A percentile compares a stretch with the other conserved stretches of the same genome.
Evolutionary conservation across 768 basidiomycete genomes (phyloP).

Genomic region (Imleria badia): DNA sequence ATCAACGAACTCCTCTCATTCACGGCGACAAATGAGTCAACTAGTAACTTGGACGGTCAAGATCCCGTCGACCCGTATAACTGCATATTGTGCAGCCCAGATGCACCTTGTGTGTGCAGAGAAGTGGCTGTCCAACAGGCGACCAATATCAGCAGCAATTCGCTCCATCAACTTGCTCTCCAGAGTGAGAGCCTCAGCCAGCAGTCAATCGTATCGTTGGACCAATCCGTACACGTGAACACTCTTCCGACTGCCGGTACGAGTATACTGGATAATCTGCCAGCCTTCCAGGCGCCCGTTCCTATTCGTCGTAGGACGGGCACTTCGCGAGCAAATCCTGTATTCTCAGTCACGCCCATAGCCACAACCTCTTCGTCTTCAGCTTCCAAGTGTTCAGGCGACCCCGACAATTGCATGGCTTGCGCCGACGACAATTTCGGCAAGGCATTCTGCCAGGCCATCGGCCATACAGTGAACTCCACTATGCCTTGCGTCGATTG

Average conservation of each 20-base stretch:
- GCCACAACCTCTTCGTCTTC: slow-evolving; percentile 31
- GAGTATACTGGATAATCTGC: slow-evolving; percentile 77
- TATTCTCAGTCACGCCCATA: slow-evolving; percentile 52
- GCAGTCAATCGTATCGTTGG: slow-evolving; percentile 19
- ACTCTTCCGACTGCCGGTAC: slow-evolving; percentile 29
- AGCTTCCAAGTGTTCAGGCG: slow-evolving; percentile 67
- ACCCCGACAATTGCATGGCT: slow-evolving; percentile 82
- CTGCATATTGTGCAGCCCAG: slow-evolving; percentile 77
- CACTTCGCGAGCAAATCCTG: slow-evolving; percentile 39
- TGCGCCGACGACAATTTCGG: slow-evolving; percentile 87
- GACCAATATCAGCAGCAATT: slow-evolving; percentile 17
- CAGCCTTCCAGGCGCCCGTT: slow-evolving; percentile 78
- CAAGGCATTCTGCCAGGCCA: slow-evolving; percentile 81
- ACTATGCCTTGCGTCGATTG: slow-evolving; percentile 55
- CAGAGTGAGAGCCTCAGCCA: slow-evolving; percentile 13
- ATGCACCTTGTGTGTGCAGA: slow-evolving; percentile 73
- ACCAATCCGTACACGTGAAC: slow-evolving; percentile 29
- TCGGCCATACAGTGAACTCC: slow-evolving; percentile 60
- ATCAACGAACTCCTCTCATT: slow-evolving; percentile 37
- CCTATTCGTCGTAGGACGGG: slow-evolving; percentile 65
- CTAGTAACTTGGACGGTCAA: slow-evolving; percentile 34
- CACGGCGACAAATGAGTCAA: slow-evolving; percentile 32
- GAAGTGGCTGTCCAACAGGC: slow-evolving; percentile 57
- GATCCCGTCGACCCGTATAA: slow-evolving; percentile 32
- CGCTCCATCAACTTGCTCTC: slow-evolving; percentile 11